Evolutionary conservation across 2,329 filamentous ascomycete species (phyloP).

Genomic region (Exophiala spinifera): DNA sequence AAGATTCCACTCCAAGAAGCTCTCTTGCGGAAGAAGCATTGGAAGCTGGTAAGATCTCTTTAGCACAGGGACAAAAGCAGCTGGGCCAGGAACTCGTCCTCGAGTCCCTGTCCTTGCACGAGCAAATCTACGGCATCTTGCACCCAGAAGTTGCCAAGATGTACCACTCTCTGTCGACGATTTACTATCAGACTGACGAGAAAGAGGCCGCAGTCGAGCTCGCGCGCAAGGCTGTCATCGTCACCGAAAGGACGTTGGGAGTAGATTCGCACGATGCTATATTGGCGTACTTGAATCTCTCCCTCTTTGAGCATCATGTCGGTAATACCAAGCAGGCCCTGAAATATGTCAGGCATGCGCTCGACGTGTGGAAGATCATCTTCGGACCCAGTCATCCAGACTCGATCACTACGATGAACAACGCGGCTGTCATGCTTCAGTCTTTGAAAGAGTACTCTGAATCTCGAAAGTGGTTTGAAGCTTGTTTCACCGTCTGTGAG

Average conservation of each 20-base stretch:
- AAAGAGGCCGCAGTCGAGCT: conserved; percentile 94
- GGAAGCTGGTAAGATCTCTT: conserved; percentile 93
- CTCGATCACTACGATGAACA: conserved; percentile 98
- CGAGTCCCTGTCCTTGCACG: conserved; percentile 93
- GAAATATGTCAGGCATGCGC: conserved; percentile 83
- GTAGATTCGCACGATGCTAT: conserved; percentile 92
- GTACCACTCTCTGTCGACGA: conserved; percentile 90
- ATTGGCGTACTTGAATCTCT: conserved; percentile 92
- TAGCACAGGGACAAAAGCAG: conserved; percentile 91
- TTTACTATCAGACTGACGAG: conserved; percentile 97
- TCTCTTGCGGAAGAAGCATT: conserved; percentile 90
- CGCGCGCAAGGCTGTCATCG: conserved; percentile 92
- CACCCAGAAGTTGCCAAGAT: conserved; percentile 94
- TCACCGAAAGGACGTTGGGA: conserved; percentile 89
- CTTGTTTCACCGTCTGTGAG: conserved; percentile 84
- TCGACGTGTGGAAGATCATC: conserved; percentile 95
- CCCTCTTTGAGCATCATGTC: conserved; percentile 85
- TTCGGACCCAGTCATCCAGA: conserved; percentile 93
- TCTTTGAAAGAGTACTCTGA: conserved; percentile 91
- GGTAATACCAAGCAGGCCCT: conserved; percentile 89
- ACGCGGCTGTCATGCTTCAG: conserved; percentile 97
- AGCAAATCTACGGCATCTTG: conserved; percentile 97
- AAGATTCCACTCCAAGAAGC: conserved; percentile 89
- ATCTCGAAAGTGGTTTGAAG: conserved; percentile 94
- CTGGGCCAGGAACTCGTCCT: conserved; percentile 91